phyloP scores from a whole-genome alignment of 495 filamentous ascomycete genomes.

The Penicillium coffeae region DNA sequence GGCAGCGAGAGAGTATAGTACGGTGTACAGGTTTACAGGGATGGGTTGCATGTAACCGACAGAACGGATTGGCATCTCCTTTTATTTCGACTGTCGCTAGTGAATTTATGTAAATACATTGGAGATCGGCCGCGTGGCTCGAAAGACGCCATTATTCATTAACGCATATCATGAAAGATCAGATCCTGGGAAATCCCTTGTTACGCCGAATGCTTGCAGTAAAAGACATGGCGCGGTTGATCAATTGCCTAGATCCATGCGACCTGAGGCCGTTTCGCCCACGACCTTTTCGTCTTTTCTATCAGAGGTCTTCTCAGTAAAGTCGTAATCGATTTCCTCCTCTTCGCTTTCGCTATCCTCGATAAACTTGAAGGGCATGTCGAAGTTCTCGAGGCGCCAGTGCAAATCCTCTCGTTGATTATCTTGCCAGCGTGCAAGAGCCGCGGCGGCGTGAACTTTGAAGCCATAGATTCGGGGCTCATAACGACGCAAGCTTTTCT shows the following conservation, averaged over 20 bases:
- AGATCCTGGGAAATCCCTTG: constrained; percentile 21
- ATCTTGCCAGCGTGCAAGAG: constrained; percentile 89
- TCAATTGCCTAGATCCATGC: constrained; percentile 44
- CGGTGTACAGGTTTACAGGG: background rate
- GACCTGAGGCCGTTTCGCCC: constrained; percentile 40
- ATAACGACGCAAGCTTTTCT: constrained; percentile 81
- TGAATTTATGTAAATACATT: constrained; percentile 25
- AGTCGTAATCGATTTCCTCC: constrained; percentile 41
- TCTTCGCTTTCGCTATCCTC: constrained; percentile 52
- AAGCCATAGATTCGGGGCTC: constrained; percentile 90
- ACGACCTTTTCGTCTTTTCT: constrained; percentile 28
- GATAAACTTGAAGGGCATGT: constrained; percentile 54
- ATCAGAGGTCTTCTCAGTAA: constrained; percentile 32
- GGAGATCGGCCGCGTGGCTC: constrained; percentile 16
- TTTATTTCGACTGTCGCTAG: constrained; percentile 10
- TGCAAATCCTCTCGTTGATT: constrained; percentile 73
- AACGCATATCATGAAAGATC: constrained; percentile 21
- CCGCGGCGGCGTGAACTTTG: constrained; percentile 85
- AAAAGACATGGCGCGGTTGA: constrained; percentile 6
- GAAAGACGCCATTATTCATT: constrained; percentile 27
- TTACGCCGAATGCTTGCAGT: constrained; percentile 32
- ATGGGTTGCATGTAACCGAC: background rate
- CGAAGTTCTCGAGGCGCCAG: constrained; percentile 53
- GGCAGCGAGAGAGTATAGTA: background rate
- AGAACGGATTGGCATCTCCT: constrained; percentile 7